These are phyloP conservation scores for Candida nemodendra DNA, from an alignment of 805 yeast genomes.

Conservation along the genomic window DNA sequence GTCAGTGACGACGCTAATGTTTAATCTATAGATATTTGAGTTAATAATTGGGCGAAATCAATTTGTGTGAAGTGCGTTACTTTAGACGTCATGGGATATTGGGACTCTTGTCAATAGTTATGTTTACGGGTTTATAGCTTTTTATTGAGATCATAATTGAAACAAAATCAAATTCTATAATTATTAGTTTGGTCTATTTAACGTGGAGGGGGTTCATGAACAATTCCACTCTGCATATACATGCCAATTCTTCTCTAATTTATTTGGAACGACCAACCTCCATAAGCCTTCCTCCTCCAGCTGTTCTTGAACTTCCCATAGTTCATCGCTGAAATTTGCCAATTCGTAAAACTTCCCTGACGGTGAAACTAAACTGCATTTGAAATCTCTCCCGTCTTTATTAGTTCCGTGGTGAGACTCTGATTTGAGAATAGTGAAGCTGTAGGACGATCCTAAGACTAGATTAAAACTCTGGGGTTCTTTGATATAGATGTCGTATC, in stretches of 20 bases:
- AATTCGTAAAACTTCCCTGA: conserved; percentile 73
- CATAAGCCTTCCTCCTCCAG: conserved; percentile 76
- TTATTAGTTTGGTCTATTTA: not conserved
- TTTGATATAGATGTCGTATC: conserved; percentile 74
- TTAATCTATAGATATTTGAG: too few species aligned
- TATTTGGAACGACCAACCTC: conserved; percentile 79
- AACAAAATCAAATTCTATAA: not conserved
- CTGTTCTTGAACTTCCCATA: conserved; percentile 59
- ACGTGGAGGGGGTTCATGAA: conserved; percentile 9
- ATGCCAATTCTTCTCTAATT: conserved; percentile 77
- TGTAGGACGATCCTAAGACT: conserved; percentile 55
- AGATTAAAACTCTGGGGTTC: conserved; percentile 80
- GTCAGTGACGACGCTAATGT: too few species aligned
- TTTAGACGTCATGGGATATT: too few species aligned
- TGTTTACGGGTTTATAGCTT: not conserved
- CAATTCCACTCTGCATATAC: conserved; percentile 92
- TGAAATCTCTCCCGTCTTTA: conserved; percentile 43
- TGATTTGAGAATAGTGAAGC: conserved; percentile 61
- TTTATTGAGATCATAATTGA: not conserved
- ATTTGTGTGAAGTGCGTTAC: too few species aligned
- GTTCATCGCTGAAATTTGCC: conserved; percentile 44
- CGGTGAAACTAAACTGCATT: conserved; percentile 73
- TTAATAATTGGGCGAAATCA: too few species aligned
- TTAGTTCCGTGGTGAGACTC: conserved; percentile 33
- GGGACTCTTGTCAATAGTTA: not conserved